Percentiles rank a stretch among this genome's conserved stretches.
Conservation (phyloP, 306 rosid species). For the Arachis stenosperma region DNA sequence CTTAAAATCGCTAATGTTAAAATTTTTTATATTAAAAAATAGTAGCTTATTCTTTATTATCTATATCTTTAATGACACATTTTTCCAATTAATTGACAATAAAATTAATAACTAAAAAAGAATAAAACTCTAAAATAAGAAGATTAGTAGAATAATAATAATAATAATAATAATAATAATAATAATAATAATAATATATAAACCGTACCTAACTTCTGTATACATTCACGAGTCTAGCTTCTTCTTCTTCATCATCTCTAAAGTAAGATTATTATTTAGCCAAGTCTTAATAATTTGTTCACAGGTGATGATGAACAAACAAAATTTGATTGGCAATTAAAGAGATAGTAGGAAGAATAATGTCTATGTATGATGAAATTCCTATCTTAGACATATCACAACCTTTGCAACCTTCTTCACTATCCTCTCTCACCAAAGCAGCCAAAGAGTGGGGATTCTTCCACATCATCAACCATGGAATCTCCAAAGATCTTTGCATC, state of each 20-base stretch:
- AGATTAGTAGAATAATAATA: too few species aligned
- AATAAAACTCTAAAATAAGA: too few species aligned
- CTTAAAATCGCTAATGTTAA: too few species aligned
- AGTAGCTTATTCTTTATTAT: neutral
- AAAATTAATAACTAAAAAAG: neutral
- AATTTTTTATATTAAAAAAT: too few species aligned
- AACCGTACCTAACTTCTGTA: constrained; percentile 10
- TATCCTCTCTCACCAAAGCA: constrained; percentile 59
- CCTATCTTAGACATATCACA: constrained; percentile 77
- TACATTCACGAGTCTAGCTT: too few species aligned
- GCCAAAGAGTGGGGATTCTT: constrained; percentile 85
- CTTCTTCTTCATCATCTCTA: constrained; percentile 3
- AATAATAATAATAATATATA: neutral
- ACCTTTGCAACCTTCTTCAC: constrained; percentile 56
- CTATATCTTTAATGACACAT: constrained; percentile 22
- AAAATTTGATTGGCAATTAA: too few species aligned
- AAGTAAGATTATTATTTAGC: too few species aligned
- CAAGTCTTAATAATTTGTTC: too few species aligned
- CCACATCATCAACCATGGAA: constrained; percentile 83
- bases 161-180: too few species aligned
- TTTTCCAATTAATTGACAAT: constrained; percentile 25
- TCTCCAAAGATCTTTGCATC: constrained; percentile 66
- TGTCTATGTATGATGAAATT: constrained; percentile 61
- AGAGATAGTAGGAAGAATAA: constrained; percentile 26
- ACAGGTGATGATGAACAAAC: too few species aligned